Base-by-base conservation (phyloP, 2,329 filamentous ascomycete genomes). In the Ophiostoma australiae region DNA sequence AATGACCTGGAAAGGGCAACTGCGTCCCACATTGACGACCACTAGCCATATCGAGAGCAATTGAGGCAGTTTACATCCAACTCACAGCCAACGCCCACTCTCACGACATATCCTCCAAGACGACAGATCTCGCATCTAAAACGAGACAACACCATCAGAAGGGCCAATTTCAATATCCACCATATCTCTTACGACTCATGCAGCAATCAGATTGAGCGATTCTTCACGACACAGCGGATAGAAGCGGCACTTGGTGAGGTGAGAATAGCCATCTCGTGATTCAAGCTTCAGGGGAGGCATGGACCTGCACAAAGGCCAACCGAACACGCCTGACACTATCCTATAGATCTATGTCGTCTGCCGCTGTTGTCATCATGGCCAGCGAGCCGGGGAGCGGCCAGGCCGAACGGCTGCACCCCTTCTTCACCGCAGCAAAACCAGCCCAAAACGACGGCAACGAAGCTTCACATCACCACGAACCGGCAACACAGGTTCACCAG, bases 351-450 rank as follows among this genome's bases (percentile, higher is more conserved):
- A 85, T 85, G 83, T 81, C 80, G 78, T 78, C 81, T 61, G 76
- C 81, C 63, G 74, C 80, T 71, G 77, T 82, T 70, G 78, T 79
- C 75, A 80, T 77, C 68, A 87, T 86, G 85, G 78, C 79, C 73
- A 80, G 80, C 70, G 78, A 80, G 76, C 79, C 76, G 71, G 73
- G 78, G 69, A 76, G 75, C 72, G 80, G 69, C 31, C 73, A 67
- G 68, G 69, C 72, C 33, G 83, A 82, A 75, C 86, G 84, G 74
- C 76, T 87, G 52, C 86, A 88, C 74, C 86, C 86, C 23, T 87
- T 88, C 78, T 87, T 88, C 75, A 76, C 76, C 1, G 73, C 79
- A 1, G 77, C 78, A 33, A 77, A 75, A 72, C 68, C 71, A 52
- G 31, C 61, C 69, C 55, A 72, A 48, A 69, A 48, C 23, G 23